Evolutionary conservation across 176 grass and related monocot species (phyloP).

Genomic region (Zea mays): Zm-B73-REFERENCE-NAM-5.0 NC_050101.1:170655501-170656000

Average conservation of each 20-base stretch:
- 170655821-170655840: constrained; percentile 46
- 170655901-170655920: constrained; percentile 53
- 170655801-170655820: constrained; percentile 30
- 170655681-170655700: not conserved
- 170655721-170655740: not conserved
- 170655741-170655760: not conserved
- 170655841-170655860: constrained; percentile 57
- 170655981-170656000: constrained; percentile 59
- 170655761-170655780: not conserved
- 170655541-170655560: no score
- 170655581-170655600: no score
- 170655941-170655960: constrained; percentile 49
- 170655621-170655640: no score
- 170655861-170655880: constrained; percentile 49
- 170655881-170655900: constrained; percentile 72
- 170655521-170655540: no score
- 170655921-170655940: constrained; percentile 76
- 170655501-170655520: no score
- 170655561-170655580: no score
- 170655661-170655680: not conserved
- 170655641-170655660: not conserved
- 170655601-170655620: no score
- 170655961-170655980: no score
- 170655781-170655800: not conserved
- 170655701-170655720: not conserved